Evolutionary conservation across 1,284 basidiomycete genomes (phyloP).

Genomic region (Dichomitus squalens): DNA sequence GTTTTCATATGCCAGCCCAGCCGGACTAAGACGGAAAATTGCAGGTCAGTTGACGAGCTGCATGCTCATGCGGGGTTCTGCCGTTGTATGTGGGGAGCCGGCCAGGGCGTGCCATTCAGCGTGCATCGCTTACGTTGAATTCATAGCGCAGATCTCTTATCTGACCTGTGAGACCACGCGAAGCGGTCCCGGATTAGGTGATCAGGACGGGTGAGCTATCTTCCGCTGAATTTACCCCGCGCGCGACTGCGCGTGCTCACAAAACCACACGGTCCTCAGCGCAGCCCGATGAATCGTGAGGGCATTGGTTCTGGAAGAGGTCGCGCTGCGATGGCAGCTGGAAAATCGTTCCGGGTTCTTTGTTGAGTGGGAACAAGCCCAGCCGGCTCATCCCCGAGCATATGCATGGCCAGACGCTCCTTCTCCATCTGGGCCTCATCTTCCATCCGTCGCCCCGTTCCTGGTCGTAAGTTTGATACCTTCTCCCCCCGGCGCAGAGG

Average conservation of each 20-base stretch:
- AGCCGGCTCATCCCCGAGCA: constrained; percentile 3
- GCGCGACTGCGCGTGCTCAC: neutral
- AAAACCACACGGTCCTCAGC: neutral
- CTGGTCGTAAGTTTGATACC: neutral
- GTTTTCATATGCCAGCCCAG: neutral
- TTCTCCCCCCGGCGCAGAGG: too few species aligned
- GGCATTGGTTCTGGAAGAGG: neutral
- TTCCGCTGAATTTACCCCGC: neutral
- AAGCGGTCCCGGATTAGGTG: neutral
- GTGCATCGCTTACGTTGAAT: neutral
- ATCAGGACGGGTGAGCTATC: neutral
- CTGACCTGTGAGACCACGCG: neutral
- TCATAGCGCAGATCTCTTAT: neutral
- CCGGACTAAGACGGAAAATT: neutral
- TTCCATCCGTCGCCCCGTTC: neutral
- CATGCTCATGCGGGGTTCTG: neutral
- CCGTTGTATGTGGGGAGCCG: neutral
- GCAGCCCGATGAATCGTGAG: neutral
- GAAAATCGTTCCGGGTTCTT: neutral
- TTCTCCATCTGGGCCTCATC: neutral
- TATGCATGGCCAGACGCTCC: constrained; percentile 3
- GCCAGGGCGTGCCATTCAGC: too few species aligned
- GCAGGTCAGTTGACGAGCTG: neutral
- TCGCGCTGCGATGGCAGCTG: neutral
- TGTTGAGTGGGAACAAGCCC: neutral